These are phyloP conservation scores for Fusarium xylarioides DNA, from an alignment of 2,329 filamentous ascomycete genomes.

Conservation along the genomic window DNA sequence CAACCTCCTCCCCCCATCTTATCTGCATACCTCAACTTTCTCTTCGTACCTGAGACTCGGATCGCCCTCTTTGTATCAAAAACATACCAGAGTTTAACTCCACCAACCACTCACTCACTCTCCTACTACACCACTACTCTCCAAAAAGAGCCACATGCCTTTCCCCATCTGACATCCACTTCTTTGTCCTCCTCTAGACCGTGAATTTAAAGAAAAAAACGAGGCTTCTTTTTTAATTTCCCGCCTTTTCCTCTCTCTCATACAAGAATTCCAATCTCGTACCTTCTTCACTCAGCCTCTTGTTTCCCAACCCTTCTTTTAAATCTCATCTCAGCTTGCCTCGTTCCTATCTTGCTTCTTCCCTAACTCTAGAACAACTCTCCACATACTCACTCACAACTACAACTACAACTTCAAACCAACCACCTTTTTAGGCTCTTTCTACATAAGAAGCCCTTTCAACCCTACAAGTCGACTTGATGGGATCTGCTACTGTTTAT, in stretches of 20 bases:
- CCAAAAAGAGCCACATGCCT: constrained; percentile 13
- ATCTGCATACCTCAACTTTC: constrained; percentile 3
- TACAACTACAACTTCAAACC: neutral
- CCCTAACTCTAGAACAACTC: constrained; percentile 4
- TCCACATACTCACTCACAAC: neutral
- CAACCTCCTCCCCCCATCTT: constrained; percentile 3
- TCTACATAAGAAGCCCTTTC: constrained; percentile 3
- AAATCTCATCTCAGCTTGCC: constrained; percentile 7
- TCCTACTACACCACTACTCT: neutral
- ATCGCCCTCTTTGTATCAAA: constrained; percentile 26
- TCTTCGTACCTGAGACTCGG: neutral
- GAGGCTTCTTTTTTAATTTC: constrained; percentile 15
- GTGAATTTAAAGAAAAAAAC: constrained; percentile 11
- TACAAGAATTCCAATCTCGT: constrained; percentile 9
- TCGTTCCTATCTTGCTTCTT: constrained; percentile 12
- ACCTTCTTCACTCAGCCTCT: constrained; percentile 16
- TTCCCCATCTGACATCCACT: constrained; percentile 4
- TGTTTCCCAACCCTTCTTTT: constrained; percentile 5
- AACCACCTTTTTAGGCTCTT: neutral
- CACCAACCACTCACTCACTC: constrained; percentile 10
- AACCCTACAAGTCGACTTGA: constrained; percentile 4
- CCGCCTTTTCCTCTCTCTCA: constrained; percentile 1
- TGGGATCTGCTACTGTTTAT: constrained; percentile 15
- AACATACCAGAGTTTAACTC: constrained; percentile 21
- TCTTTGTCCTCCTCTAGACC: constrained; percentile 16